Percentiles rank a stretch among this genome's conserved stretches.
These are phyloP conservation scores for Ascoidea rubescens DNA, from an alignment of 805 yeast species.

Conservation along the genomic window DNA sequence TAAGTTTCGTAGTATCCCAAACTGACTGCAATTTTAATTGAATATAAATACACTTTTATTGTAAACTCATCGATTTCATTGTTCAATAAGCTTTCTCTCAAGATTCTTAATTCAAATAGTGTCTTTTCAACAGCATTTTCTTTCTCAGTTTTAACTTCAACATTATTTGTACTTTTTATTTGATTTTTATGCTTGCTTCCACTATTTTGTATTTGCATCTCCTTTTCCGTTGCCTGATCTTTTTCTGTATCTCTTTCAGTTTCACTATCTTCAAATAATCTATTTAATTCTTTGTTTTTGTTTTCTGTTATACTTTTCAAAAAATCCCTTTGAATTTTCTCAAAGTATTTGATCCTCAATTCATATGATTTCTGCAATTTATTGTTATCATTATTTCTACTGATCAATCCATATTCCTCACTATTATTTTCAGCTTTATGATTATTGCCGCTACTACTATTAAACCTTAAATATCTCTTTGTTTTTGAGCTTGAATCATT, in stretches of 20 bases:
- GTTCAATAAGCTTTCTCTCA: conserved; percentile 40
- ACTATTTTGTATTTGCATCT: too few relatives aligned
- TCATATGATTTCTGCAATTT: background rate
- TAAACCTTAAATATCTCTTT: background rate
- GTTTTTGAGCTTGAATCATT: background rate
- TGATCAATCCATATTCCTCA: conserved; percentile 6
- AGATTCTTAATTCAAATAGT: conserved; percentile 30
- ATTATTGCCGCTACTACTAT: too few relatives aligned
- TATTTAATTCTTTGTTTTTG: too few relatives aligned
- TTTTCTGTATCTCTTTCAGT: too few relatives aligned
- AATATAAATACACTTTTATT: conserved; percentile 32
- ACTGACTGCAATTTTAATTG: conserved; percentile 32
- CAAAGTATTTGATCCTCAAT: background rate
- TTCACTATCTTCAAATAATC: background rate
- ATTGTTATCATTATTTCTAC: conserved; percentile 7
- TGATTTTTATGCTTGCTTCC: background rate
- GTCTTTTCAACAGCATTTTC: conserved; percentile 16
- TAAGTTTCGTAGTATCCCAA: conserved; percentile 44
- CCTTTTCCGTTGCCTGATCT: too few relatives aligned
- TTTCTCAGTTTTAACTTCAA: conserved; percentile 1
- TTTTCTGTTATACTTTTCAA: background rate
- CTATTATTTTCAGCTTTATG: background rate
- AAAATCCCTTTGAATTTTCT: background rate
- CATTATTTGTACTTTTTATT: background rate
- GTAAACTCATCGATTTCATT: conserved; percentile 26